Evolutionary conservation across 2,329 filamentous ascomycete genomes (phyloP), one percentile per base, ranked within the genome.

Genomic region (Neurospora crassa): DNA sequence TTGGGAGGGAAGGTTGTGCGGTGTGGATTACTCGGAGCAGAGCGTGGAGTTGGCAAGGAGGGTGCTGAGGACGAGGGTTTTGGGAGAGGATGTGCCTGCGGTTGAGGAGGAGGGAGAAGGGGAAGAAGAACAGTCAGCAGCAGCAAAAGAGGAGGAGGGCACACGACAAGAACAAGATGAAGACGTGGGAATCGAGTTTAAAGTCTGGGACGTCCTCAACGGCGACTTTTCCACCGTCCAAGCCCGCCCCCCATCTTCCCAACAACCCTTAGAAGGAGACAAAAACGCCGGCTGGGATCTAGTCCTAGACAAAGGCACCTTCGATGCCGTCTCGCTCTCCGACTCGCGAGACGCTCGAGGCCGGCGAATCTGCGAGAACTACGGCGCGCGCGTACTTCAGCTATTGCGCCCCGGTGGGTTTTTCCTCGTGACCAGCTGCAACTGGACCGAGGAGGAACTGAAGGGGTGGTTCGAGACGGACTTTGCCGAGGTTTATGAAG

Each of bases 231-330:
- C 74, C 0, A 76, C 79, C 0, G 82, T 86, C 2, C 76, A 81
- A n/a, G 71, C 76, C 29, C 53, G 53, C 7, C 24, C 20, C 45
- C 12, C n/a, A 5, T 8, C 42, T 8, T n/a, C 43, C 11, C 40
- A 40, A 16, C 69, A 74, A 40, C 68, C 72, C 2, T n/a, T 6
- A 7, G 24, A 18, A 2, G 69, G 14, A 43, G 72, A 69, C 42
- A 8, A 72, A 67, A 41, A 68, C 0, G 79, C 80, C 0, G 92
- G 92, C 0, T 98, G 94, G 83, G 94, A 98, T 80, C 89, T 97
- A 0, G 91, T 97, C 0, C 87, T 97, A n/a, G 96, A 99, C 82
- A 99, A 99, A 82, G 96, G 96, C 67, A 99, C 96, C 0, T 99
- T 98, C 79, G 96, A 99, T 83, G 96, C 96, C 12, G 91, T 99